phyloP scores from a whole-genome alignment of 257 asterid species.

The Solanum infundibuliforme region DNA sequence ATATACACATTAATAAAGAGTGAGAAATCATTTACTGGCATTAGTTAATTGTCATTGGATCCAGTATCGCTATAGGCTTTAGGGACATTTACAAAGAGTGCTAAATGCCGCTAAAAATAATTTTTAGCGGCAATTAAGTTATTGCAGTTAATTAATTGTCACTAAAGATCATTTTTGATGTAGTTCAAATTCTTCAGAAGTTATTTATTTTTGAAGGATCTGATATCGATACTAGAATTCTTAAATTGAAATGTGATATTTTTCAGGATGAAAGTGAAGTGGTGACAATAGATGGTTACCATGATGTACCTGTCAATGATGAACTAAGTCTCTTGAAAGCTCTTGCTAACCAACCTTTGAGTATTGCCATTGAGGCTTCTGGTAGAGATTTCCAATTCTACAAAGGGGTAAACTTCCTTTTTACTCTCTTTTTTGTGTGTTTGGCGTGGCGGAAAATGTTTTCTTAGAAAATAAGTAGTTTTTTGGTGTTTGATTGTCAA shows the following conservation, averaged over 20 bases:
- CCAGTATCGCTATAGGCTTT: not conserved
- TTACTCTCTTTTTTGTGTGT: not conserved
- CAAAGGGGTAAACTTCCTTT: conserved; percentile 13
- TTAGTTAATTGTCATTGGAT: not conserved
- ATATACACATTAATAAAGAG: not conserved
- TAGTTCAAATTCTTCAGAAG: not conserved
- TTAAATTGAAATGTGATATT: not conserved
- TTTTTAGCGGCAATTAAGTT: too few species aligned
- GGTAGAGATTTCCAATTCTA: conserved; percentile 35
- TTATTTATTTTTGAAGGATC: not conserved
- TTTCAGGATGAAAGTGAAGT: conserved; percentile 22
- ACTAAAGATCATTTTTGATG: too few species aligned
- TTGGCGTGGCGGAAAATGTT: not conserved
- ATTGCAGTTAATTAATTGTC: too few species aligned
- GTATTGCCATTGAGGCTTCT: conserved; percentile 34
- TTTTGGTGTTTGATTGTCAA: not conserved
- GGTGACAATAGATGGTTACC: conserved; percentile 25
- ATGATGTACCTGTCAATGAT: conserved; percentile 27
- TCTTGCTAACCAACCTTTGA: conserved; percentile 32
- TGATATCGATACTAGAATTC: not conserved
- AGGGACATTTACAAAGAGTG: too few species aligned
- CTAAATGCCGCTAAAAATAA: too few species aligned
- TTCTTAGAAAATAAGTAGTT: not conserved
- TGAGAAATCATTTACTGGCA: accelerated
- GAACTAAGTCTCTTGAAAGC: conserved; percentile 28